phyloP scores from a whole-genome alignment of 305 asterid genomes.

The Fraxinus platypoda region DNA sequence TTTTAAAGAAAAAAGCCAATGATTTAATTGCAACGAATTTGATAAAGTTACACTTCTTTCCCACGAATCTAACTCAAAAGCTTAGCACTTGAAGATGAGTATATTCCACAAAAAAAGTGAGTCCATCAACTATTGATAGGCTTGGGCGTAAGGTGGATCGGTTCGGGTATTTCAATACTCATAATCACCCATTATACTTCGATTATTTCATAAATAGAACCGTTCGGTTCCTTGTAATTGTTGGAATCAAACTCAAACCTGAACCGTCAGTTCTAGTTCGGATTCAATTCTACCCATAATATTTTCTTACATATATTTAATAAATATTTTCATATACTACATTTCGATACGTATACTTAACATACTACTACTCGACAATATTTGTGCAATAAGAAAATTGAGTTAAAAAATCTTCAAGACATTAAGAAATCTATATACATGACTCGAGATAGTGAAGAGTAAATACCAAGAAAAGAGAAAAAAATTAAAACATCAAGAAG shows the following conservation, averaged over 20 bases:
- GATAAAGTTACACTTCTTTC: neutral
- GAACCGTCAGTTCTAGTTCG: neutral
- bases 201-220: neutral
- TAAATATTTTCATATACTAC: neutral
- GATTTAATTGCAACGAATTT: neutral
- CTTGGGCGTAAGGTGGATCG: neutral
- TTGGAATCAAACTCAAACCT: too few species aligned
- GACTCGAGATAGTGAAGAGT: neutral
- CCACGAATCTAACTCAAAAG: conserved; percentile 3
- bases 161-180: neutral
- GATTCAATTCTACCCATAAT: neutral
- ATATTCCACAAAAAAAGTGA: neutral
- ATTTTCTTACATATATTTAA: too few species aligned
- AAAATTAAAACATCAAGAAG: neutral
- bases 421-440: neutral
- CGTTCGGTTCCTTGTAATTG: neutral
- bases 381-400: neutral
- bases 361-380: neutral
- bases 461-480: neutral
- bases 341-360: too few species aligned
- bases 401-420: neutral
- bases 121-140: neutral
- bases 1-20: neutral
- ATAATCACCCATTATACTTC: neutral
- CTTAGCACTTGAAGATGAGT: neutral